Conservation (phyloP, 1,139 yeast genomes). For the Suhomyces taliae region DNA sequence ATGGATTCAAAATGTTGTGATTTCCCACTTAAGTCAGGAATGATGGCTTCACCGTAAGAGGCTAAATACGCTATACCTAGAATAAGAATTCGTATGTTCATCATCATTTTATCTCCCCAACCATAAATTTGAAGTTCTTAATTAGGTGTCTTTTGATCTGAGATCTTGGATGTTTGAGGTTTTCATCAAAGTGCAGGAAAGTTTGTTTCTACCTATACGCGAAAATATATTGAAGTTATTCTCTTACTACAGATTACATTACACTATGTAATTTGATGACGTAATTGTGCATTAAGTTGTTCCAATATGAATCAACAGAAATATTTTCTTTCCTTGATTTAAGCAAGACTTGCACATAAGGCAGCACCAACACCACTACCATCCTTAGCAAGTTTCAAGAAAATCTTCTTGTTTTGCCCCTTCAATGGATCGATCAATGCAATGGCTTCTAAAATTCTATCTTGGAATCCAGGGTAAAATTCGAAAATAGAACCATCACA, state of each 20-base stretch:
- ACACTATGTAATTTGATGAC: not conserved
- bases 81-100: not conserved
- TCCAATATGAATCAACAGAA: not conserved
- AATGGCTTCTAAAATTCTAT: conserved; percentile 73
- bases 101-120: not conserved
- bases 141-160: too few relatives aligned
- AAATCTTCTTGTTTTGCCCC: conserved; percentile 68
- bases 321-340: not conserved
- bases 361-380: conserved; percentile 98
- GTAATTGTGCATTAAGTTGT: not conserved
- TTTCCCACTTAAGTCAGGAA: not conserved
- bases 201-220: too few relatives aligned
- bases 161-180: too few relatives aligned
- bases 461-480: conserved; percentile 84
- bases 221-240: too few relatives aligned
- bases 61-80: not conserved
- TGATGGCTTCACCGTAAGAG: not conserved
- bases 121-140: not conserved
- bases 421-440: conserved; percentile 67
- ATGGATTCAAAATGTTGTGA: not conserved
- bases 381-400: conserved; percentile 81
- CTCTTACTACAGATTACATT: too few relatives aligned
- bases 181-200: too few relatives aligned
- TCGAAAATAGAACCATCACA: conserved; percentile 95
- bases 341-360: conserved; percentile 63